Base-by-base conservation (phyloP, 1,139 yeast genomes). In the Nadsonia starkeyi-henricii region DNA sequence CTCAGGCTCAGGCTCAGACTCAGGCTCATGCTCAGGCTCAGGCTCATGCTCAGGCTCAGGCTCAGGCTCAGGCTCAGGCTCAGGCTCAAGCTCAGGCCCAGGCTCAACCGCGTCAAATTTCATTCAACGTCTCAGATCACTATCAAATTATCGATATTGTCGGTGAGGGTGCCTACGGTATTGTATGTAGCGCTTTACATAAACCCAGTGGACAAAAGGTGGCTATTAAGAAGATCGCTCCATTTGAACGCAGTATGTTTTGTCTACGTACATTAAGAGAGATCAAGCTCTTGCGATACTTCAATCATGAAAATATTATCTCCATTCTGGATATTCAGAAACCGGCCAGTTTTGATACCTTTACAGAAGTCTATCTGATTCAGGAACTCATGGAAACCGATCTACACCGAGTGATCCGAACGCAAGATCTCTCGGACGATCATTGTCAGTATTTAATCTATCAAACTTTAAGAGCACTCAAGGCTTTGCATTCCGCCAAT, bases 161-260 rank as follows among this genome's bases (percentile, higher is more conserved):
- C 15, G 98, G 98, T 5, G 96, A 89, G 64, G 98, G 98, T n/a
- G 98, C 98, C 1, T 91, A 91, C 60, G 98, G 98, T 3, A 78
- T 91, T 17, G 98, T 91, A 20, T 89, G 97, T 61, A 81, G 94
- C 23, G 98, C 97, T 0, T 68, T 82, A 18, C 95, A 91, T 66
- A 77, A 78, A 58, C 96, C 97, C 3, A 77, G 94, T 7, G 81
- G 82, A 52, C 93, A 85, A 55, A 81, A 81, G 58, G 97, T 93
- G 19, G 98, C 98, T 47, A 89, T 91, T 59, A 91, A 91, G 67
- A 89, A 86, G 68, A 86, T 91, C 51, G 85, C 85, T 58, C 97
- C 97, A 5, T 91, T 91, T 65, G 95, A 85, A 59, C 75, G 95
- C 55, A 79, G 93, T 48, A 81, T 91, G 85, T 84, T 89, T 60